These are phyloP conservation scores for Acanthochlamys bracteata DNA, from an alignment of 106 monocot species.

Conservation along the genomic window DNA sequence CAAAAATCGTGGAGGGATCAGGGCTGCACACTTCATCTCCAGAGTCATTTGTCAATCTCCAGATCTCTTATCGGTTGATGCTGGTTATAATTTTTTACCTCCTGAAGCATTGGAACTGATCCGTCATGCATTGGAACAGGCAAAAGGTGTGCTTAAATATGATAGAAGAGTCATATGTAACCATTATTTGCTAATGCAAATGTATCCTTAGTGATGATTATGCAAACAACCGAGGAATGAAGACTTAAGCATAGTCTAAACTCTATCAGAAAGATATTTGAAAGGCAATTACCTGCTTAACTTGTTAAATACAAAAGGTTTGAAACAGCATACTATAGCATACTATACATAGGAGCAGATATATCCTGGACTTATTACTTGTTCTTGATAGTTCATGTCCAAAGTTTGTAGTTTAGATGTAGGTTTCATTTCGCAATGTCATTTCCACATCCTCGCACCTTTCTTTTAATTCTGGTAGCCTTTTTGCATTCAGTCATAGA, in stretches of 20 bases:
- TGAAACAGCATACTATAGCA: not conserved
- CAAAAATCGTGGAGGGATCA: constrained; percentile 70
- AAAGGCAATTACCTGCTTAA: not conserved
- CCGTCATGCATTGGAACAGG: constrained; percentile 37
- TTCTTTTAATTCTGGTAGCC: not conserved
- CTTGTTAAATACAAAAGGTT: not conserved
- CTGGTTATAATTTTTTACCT: constrained; percentile 70
- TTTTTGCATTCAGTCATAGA: not conserved
- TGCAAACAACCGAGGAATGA: no score
- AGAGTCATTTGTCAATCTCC: constrained; percentile 40
- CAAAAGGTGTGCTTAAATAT: constrained; percentile 28
- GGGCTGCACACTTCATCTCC: constrained; percentile 49
- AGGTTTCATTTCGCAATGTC: no score
- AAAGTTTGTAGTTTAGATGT: no score
- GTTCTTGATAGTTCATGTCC: no score
- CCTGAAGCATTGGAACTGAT: constrained; percentile 47
- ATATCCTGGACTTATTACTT: no score
- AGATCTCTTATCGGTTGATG: constrained; percentile 47
- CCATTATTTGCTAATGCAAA: not conserved
- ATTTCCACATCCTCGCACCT: no score
- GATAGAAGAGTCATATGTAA: not conserved
- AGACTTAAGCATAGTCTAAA: not conserved
- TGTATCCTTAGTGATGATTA: no score
- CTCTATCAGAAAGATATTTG: not conserved
- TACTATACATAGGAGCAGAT: no score